phyloP scores from a whole-genome alignment of 2,329 filamentous ascomycete genomes.

The Westerdykella aurantiaca region DNA sequence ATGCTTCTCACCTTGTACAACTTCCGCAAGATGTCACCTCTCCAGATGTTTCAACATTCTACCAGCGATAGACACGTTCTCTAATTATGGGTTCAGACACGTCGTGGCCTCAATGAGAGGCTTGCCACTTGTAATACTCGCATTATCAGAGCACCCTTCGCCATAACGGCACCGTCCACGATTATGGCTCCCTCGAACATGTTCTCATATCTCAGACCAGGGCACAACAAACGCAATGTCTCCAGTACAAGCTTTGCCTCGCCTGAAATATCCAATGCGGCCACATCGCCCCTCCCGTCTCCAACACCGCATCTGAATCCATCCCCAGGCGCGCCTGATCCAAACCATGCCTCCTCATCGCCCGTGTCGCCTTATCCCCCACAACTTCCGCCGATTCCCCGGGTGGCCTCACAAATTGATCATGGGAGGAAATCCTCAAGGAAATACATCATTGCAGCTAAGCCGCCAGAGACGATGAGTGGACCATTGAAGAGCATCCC shows the following conservation, averaged over 20 bases:
- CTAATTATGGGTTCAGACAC: too few species aligned
- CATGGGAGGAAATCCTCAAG: constrained; percentile 1
- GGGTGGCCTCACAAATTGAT: constrained; percentile 33
- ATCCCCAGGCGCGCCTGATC: constrained; percentile 28
- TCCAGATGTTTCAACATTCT: too few species aligned
- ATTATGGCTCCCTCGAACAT: constrained; percentile 37
- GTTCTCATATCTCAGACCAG: constrained; percentile 37
- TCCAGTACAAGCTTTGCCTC: constrained; percentile 33
- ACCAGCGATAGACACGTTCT: too few species aligned
- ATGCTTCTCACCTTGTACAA: too few species aligned
- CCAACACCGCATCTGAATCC: constrained; percentile 21
- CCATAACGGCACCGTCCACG: too few species aligned
- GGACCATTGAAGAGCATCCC: neutral
- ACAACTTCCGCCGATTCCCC: constrained; percentile 36
- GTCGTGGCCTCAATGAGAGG: too few species aligned
- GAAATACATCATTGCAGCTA: too few species aligned
- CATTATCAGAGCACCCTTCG: too few species aligned
- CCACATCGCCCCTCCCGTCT: constrained; percentile 19
- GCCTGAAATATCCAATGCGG: constrained; percentile 18
- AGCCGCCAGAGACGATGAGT: neutral
- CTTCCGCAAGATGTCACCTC: too few species aligned
- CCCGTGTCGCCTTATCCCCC: constrained; percentile 37
- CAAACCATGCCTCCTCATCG: constrained; percentile 25
- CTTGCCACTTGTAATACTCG: too few species aligned
- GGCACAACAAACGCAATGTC: constrained; percentile 36